Evolutionary conservation across 805 yeast genomes (phyloP), one percentile per base, ranked within the genome.

Genomic region (Saccharomycopsis synnaedendra): DNA sequence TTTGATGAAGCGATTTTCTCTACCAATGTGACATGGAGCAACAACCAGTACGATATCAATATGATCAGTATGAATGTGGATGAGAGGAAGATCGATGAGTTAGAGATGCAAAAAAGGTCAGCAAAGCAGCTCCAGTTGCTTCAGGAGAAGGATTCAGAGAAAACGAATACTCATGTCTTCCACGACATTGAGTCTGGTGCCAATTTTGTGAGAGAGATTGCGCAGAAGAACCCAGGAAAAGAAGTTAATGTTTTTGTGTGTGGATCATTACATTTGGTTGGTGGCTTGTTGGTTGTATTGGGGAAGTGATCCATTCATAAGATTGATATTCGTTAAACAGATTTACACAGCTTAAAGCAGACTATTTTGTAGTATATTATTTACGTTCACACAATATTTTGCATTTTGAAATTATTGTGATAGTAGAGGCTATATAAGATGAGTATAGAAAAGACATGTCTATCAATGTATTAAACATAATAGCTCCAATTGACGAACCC

Each of bases 261-360:
- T 50, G 99, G 99, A 1, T 88, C 97, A 4, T 69, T 93, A 54
- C 96, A 90, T 61, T 68, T 94, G 49, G 95, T 93, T 7, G 99
- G 99, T 11, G 98, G 97, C 0, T 75, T 93, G 49, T 65, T 93
- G 37, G 88, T 87, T 3, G 96, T 89, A 4, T 65, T 87, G 40
- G 96, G 44, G 30, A 40, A 34, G n/a, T 34, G 36, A 34, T 19
- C 2, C 19, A 19, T 19, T 19, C 19, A 33, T 5, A n/a, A 31
- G 29, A 19, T 19, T 19, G 19, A 19, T 19, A 19, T 19, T 19
- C 19, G 19, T 19, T 19, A 19, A 19, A 19, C 2, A 19, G 19
- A 19, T 19, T 19, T 2, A 19, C 19, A 19, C 19, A 19, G 19
- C 19, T 19, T 19, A 19, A 19, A 19, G 19, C 19, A 19, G 19